A percentile compares a stretch with the other conserved stretches of the same genome.
phyloP scores from a whole-genome alignment of 805 yeast species.

The Kodamaea jinghongensis region DNA sequence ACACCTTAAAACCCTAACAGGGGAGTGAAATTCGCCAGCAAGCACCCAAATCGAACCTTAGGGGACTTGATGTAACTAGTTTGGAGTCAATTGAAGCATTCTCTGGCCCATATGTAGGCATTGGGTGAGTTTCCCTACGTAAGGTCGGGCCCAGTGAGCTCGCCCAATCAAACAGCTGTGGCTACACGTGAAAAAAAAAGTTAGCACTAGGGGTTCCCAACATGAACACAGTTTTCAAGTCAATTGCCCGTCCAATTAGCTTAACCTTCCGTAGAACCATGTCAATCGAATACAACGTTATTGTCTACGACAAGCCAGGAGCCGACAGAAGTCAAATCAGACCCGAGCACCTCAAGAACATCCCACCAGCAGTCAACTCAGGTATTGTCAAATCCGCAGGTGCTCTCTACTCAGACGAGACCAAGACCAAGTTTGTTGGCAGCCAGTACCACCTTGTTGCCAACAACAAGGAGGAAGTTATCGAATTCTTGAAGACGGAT shows the following conservation, averaged over 20 bases:
- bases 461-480: slow-evolving; percentile 60
- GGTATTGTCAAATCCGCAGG: slow-evolving; percentile 44
- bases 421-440: slow-evolving; percentile 59
- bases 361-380: slow-evolving; percentile 39
- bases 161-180: background rate
- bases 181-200: background rate
- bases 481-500: slow-evolving; percentile 63
- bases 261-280: slow-evolving; percentile 10
- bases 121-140: background rate
- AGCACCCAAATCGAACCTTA: too few relatives aligned
- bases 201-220: background rate
- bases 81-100: background rate
- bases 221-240: slow-evolving; percentile 1
- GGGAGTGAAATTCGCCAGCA: background rate
- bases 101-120: slow-evolving; percentile 1
- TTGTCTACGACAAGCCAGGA: slow-evolving; percentile 68
- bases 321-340: slow-evolving; percentile 53
- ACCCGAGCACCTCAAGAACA: slow-evolving; percentile 49
- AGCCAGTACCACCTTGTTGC: slow-evolving; percentile 64
- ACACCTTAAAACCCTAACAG: background rate
- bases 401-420: slow-evolving; percentile 40
- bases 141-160: background rate
- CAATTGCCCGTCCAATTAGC: background rate
- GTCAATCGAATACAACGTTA: slow-evolving; percentile 44
- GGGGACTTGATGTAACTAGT: too few relatives aligned